Percentiles rank a stretch among this genome's conserved stretches.
These are phyloP conservation scores for Aspergillus sp. DNA, from an alignment of 2,329 filamentous ascomycete species.

Conservation along the genomic window DNA sequence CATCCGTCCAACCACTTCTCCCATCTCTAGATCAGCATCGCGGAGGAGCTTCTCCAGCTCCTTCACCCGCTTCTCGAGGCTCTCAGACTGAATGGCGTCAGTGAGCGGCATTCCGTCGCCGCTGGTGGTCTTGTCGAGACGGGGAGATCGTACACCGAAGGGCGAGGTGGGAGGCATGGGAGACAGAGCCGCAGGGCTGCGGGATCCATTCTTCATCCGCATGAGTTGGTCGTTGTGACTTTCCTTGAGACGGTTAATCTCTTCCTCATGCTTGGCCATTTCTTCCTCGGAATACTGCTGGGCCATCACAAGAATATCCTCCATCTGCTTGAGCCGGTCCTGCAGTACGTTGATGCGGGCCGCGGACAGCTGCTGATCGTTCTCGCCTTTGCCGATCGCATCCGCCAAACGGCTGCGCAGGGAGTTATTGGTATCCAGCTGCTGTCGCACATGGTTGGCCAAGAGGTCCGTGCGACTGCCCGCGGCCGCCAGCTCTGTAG, in stretches of 20 bases:
- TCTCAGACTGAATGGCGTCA: constrained; percentile 68
- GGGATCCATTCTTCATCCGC: constrained; percentile 58
- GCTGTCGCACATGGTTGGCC: constrained; percentile 70
- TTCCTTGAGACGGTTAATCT: constrained; percentile 70
- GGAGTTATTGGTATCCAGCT: constrained; percentile 71
- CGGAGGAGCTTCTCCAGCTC: constrained; percentile 79
- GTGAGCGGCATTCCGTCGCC: constrained; percentile 57
- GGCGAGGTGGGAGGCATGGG: constrained; percentile 60
- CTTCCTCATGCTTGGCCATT: constrained; percentile 78
- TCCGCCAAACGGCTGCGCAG: constrained; percentile 72
- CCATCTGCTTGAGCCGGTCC: constrained; percentile 70
- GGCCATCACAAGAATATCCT: constrained; percentile 76
- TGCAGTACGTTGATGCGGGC: constrained; percentile 81
- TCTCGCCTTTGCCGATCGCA: constrained; percentile 78
- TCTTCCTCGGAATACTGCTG: constrained; percentile 84
- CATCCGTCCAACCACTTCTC: constrained; percentile 77
- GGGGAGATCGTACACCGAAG: constrained; percentile 54
- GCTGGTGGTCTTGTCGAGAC: constrained; percentile 57
- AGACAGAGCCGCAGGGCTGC: constrained; percentile 42
- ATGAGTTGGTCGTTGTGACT: constrained; percentile 72
- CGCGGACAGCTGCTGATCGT: constrained; percentile 74
- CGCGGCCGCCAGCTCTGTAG: constrained; percentile 67
- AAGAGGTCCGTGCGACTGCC: constrained; percentile 75
- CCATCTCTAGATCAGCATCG: constrained; percentile 75
- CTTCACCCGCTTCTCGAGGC: constrained; percentile 70